Evolutionary conservation across 768 basidiomycete species (phyloP).

Genomic region (Dioszegia aurantiaca): DNA sequence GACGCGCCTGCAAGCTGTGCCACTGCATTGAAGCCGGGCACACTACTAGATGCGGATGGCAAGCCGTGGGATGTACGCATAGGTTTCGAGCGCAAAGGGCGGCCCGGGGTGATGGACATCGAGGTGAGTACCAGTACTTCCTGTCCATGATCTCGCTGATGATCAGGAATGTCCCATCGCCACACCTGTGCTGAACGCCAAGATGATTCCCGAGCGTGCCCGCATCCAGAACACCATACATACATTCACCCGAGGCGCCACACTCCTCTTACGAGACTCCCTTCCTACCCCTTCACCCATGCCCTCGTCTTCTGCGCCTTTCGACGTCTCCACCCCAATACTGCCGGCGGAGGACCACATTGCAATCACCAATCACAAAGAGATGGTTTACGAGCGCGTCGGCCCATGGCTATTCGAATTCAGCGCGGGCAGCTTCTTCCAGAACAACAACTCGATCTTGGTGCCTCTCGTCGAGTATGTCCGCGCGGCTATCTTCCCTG

Average conservation of each 20-base stretch:
- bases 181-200: conserved; percentile 71
- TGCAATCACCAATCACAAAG: conserved; percentile 79
- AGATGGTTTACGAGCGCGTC: conserved; percentile 76
- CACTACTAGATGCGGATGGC: conserved; percentile 3
- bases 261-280: conserved; percentile 85
- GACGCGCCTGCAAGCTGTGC: no score
- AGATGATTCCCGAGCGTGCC: conserved; percentile 62
- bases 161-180: conserved; percentile 86
- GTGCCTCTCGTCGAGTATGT: conserved; percentile 81
- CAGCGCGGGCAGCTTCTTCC: conserved; percentile 81
- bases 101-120: conserved; percentile 76
- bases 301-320: conserved; percentile 24
- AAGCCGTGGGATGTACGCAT: conserved; percentile 67
- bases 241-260: conserved; percentile 81
- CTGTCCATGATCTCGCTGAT: background rate
- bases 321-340: conserved; percentile 3
- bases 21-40: background rate
- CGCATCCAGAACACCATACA: conserved; percentile 71
- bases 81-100: conserved; percentile 81
- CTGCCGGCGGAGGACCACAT: conserved; percentile 57
- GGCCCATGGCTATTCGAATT: conserved; percentile 67
- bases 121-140: conserved; percentile 60
- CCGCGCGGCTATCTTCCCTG: conserved; percentile 55
- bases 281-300: conserved; percentile 49
- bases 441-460: conserved; percentile 94